These are phyloP conservation scores for Ogataea pignaliae DNA, from an alignment of 805 yeast species.

Conservation along the genomic window DNA sequence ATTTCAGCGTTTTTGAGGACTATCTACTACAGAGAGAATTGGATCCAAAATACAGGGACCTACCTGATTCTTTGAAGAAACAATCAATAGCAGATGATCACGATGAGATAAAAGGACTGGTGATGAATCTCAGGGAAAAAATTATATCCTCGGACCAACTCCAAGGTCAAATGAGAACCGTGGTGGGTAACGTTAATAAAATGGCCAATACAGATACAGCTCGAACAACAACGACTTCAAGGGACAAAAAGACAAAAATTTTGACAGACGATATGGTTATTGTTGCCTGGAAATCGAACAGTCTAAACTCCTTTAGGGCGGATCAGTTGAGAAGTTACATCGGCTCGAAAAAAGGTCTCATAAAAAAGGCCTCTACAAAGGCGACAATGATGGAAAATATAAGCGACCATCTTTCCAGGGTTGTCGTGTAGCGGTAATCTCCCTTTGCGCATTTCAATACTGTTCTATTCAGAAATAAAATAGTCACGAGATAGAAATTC, in stretches of 20 bases:
- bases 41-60: constrained; percentile 6
- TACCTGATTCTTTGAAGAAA: constrained; percentile 10
- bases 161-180: constrained; percentile 8
- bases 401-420: constrained; percentile 16
- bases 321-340: constrained; percentile 40
- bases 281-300: constrained; percentile 36
- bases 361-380: constrained; percentile 36
- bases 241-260: constrained; percentile 11
- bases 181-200: constrained; percentile 21
- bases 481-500: no score
- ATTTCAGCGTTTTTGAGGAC: constrained; percentile 59
- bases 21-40: constrained; percentile 55
- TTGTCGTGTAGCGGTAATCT: background rate
- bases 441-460: background rate
- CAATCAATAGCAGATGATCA: constrained; percentile 14
- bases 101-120: constrained; percentile 19
- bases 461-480: no score
- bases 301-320: constrained; percentile 34
- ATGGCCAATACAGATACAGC: constrained; percentile 18
- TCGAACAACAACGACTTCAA: constrained; percentile 7
- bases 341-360: constrained; percentile 30
- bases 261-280: constrained; percentile 37
- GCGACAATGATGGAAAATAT: constrained; percentile 41
- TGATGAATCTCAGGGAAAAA: constrained; percentile 10
- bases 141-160: constrained; percentile 7